Evolutionary conservation across 2,329 filamentous ascomycete genomes (phyloP).

Genomic region (Thermothelomyces thermophilus): DNA sequence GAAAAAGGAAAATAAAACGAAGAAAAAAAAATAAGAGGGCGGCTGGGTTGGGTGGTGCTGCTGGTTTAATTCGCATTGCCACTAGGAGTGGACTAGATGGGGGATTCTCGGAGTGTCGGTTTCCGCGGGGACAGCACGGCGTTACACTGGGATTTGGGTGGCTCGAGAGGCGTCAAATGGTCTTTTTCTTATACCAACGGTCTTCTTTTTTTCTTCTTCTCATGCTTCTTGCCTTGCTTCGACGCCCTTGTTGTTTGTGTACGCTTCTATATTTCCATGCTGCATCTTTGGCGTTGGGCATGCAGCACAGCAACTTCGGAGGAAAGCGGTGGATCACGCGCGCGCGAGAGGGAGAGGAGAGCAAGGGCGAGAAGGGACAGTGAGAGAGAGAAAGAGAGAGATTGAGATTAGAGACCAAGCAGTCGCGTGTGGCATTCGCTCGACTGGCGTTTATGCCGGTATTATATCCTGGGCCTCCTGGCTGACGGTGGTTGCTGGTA

Average conservation of each 20-base stretch:
- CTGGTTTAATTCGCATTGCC: neutral
- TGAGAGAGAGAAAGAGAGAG: too few relatives aligned
- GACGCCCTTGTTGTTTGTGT: neutral
- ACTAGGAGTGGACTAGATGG: neutral
- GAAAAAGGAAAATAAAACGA: too few relatives aligned
- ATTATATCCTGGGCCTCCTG: too few relatives aligned
- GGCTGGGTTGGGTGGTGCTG: neutral
- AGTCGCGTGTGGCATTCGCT: too few relatives aligned
- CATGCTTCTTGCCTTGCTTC: neutral
- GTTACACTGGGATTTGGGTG: neutral
- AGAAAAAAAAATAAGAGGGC: too few relatives aligned
- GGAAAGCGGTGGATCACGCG: neutral
- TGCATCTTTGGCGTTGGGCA: constrained; percentile 2
- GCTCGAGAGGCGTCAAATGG: neutral
- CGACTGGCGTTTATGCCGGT: too few relatives aligned
- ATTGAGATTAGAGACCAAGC: too few relatives aligned
- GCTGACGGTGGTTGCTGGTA: too few relatives aligned
- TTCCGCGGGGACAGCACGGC: neutral
- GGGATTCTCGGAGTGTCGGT: neutral
- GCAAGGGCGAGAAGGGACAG: too few relatives aligned
- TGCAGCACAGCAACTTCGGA: neutral
- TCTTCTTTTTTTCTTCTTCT: too few relatives aligned
- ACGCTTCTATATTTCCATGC: neutral
- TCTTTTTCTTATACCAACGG: constrained; percentile 12
- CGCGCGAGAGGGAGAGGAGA: neutral